Base-by-base conservation (phyloP, 257 asterid species). In the Nicotiana attenuata region DNA sequence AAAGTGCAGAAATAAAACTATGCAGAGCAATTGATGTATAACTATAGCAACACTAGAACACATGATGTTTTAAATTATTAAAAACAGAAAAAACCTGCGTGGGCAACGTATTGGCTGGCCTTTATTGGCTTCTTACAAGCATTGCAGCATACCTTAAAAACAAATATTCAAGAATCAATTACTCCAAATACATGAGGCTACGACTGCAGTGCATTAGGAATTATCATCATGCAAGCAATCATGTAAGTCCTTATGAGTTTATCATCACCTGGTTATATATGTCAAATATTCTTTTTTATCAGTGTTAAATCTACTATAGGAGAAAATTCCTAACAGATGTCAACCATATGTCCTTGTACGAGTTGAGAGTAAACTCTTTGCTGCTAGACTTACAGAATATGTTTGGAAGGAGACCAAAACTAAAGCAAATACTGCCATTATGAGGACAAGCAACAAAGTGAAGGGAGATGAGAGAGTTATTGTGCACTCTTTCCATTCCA, bases 101-200 rank as follows among this genome's bases (percentile, higher is more conserved):
- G 99, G 28, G 85, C 85, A 77, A 91, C 88, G 35, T 89, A 95
- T 29, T 91, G 97, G 86, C 98, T 91, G 89, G 95, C 89, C 92
- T 89, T 93, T 90, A 95, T 87, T 87, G 98, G 97, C 95, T 91
- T 95, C 93, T 82, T 91, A 89, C 99, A 95, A 82, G 97, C 89
- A 88, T 93, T 95, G 89, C 99, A 95, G 91, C 90, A 84, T 73
- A 95, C 99, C 99, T 95, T 84, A 84, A 92, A 85, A 81, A 80
- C 77, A 88, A 78, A 83, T 71, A 20, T 28, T 82, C 50, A 83
- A 79, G 29, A 73, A 41, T 83, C 47, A 68, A 81, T 16, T 26
- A 53, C 13, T 10, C 76, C 17, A 31, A 56, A 52, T 15, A 28
- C 28, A 77, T 52, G 52, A 83, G 67, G 84, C 61, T 73, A 73